A percentile compares a stretch with the other conserved stretches of the same genome.
Evolutionary conservation across 768 basidiomycete species (phyloP).

Genomic region (Gymnopilus dilepis): DNA sequence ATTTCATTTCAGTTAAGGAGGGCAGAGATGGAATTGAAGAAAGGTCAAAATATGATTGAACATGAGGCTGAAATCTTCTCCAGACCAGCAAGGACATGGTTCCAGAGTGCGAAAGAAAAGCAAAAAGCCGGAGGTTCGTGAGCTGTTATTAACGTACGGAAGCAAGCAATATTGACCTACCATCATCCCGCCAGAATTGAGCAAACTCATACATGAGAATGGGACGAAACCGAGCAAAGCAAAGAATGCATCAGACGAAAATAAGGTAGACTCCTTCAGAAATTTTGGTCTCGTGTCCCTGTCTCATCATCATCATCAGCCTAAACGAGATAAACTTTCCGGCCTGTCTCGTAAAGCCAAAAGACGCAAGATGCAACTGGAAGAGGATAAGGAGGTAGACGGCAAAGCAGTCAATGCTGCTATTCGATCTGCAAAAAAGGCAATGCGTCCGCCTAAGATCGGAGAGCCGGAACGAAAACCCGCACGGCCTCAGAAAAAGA

Average conservation of each 20-base stretch:
- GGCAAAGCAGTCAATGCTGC: slow-evolving; percentile 66
- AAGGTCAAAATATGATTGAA: slow-evolving; percentile 94
- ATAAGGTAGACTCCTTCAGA: slow-evolving; percentile 44
- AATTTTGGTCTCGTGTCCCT: not conserved
- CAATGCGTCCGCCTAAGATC: slow-evolving; percentile 75
- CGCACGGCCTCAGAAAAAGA: slow-evolving; percentile 36
- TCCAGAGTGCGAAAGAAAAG: slow-evolving; percentile 89
- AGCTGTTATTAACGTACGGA: not conserved
- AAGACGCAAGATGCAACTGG: slow-evolving; percentile 84
- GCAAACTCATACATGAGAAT: slow-evolving; percentile 76
- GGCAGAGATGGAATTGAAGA: slow-evolving; percentile 95
- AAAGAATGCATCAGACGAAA: slow-evolving; percentile 39
- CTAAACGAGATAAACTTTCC: slow-evolving; percentile 76
- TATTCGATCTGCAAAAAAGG: slow-evolving; percentile 88
- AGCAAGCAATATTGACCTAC: not conserved
- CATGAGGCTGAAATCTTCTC: slow-evolving; percentile 92
- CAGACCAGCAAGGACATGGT: slow-evolving; percentile 97
- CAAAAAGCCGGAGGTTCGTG: slow-evolving; percentile 72
- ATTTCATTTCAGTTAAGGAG: slow-evolving; percentile 63
- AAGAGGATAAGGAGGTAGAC: slow-evolving; percentile 74
- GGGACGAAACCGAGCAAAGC: slow-evolving; percentile 48
- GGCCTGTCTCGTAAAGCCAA: slow-evolving; percentile 90
- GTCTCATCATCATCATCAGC: slow-evolving; percentile 43
- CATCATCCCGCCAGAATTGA: slow-evolving; percentile 54
- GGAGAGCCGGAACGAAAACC: slow-evolving; percentile 49